Evolutionary conservation across 345 rosid genomes (phyloP), one percentile per base, ranked within the genome.

Genomic region (Camelina laxa): DNA sequence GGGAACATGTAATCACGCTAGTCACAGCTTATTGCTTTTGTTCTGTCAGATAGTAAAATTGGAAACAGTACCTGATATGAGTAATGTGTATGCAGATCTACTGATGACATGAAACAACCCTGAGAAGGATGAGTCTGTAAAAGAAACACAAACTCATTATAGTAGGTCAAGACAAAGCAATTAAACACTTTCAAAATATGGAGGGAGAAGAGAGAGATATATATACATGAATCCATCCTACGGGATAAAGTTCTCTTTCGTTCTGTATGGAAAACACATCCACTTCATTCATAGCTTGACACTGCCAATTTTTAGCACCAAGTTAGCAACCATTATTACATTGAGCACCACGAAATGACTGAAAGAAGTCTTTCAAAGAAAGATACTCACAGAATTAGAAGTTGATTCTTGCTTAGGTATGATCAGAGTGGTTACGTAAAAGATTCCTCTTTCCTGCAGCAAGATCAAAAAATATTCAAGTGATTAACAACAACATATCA

Each of bases 61-160:
- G 60, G 65, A 73, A 31, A 22, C 3, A 53, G 51, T 76, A 76
- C 80, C 77, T 65, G 80, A 72, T 77, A 71, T 0, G 80, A 72
- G 85, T 83, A 91, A 59, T 93, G 98, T 31, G 98, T 93, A 76
- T 93, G 98, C 81, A 93, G 85, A 82, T 93, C 98, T 49, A 89
- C 73, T 5, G 97, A 89, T 75, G 98, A 93, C 96, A 91, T 82
- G 87, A 93, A 93, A 80, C 98, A 93, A 70, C 87, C 85, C 74
- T 93, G 98, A 78, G 97, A 85, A 77, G 98, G 98, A 82, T 93
- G 98, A 45, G 97, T 93, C 98, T 93, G 89, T 58, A 80, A 77
- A 83, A 49, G 22, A 75, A 9, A 39, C 42, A 74, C 54, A 42
- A 69, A 58, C 11, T 31, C 7, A 6, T 44, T 14, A 55, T 3